Base-by-base conservation (phyloP, 352 stramenopile genomes). In the Phytophthora agathidicida region DNA sequence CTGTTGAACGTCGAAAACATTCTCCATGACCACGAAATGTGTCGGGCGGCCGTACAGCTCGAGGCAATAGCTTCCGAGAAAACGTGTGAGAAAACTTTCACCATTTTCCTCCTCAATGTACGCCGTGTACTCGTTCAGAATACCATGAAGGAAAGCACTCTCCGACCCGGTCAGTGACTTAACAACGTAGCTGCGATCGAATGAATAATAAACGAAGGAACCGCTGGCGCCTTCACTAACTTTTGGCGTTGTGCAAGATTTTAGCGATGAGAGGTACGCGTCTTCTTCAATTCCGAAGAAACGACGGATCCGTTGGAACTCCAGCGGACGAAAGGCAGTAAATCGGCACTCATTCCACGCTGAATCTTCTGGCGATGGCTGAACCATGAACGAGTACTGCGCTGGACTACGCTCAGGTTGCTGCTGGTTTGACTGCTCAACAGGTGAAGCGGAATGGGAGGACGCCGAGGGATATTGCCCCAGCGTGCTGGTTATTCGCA, bases 21-120 rank as follows among this genome's bases (percentile, higher is more conserved):
- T 96, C 42, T 91, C 81, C 88, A 96, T 96, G 28, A 96, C 88
- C 16, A 92, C 86, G 56, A 96, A 96, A 53, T 83, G 75, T 38
- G 77, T 77, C 32, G 71, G 65, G 33, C 76, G 77, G 20, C 84
- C 86, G 49, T 96, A 96, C 2, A 96, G 49, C 19, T 75, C 61
- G 44, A 96, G 80, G 37, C 80, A 85, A 58, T 96, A 93, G 59
- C 83, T 91, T 5, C 89, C 88, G 1, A 92, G 59, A 50, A 96
- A 96, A 2, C 88, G 77, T 22, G 82, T 93, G 5, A 96, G 60
- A 31, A 95, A 91, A 13, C 72, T 91, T 9, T 71, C 57, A 3
- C 67, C 76, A 28, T 90, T 67, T 14, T 77, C 46, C 2, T 60
- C 56, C 22, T 61, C 48, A 36, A 96, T 66, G 58, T 96, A 88